Conservation (phyloP, 75 land plant species). For the Cryptomeria japonica region DNA sequence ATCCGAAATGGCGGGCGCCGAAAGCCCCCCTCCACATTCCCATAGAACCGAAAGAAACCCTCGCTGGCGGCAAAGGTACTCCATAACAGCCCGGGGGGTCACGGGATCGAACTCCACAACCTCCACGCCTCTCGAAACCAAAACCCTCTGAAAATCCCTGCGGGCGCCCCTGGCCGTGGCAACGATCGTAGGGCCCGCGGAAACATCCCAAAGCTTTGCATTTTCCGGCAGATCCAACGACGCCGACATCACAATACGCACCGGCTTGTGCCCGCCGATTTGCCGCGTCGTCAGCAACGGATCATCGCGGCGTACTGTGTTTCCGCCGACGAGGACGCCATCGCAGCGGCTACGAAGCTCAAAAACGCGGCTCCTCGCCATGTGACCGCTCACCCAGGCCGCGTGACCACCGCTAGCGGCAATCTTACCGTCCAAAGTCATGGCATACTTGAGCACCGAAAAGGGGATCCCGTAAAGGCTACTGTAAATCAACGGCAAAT, state of each 20-base stretch:
- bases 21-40: slow-evolving; percentile 50
- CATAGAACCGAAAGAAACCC: slow-evolving; percentile 43
- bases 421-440: slow-evolving; percentile 58
- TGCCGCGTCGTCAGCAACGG: slow-evolving; percentile 45
- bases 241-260: slow-evolving; percentile 47
- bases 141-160: slow-evolving; percentile 28
- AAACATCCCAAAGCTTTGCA: slow-evolving; percentile 45
- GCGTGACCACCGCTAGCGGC: slow-evolving; percentile 50
- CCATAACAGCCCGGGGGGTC: slow-evolving; percentile 43
- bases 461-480: slow-evolving; percentile 31
- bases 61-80: slow-evolving; percentile 25
- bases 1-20: slow-evolving; percentile 45
- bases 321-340: slow-evolving; percentile 50
- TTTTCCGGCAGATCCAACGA: slow-evolving; percentile 39
- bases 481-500: slow-evolving; percentile 41
- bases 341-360: slow-evolving; percentile 33
- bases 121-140: slow-evolving; percentile 38
- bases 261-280: slow-evolving; percentile 37
- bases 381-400: slow-evolving; percentile 44
- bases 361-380: slow-evolving; percentile 40
- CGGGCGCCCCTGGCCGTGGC: slow-evolving; percentile 38
- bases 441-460: slow-evolving; percentile 49
- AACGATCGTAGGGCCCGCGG: slow-evolving; percentile 33
- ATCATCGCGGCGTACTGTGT: slow-evolving; percentile 56
- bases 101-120: slow-evolving; percentile 49